Evolutionary conservation across 2,329 filamentous ascomycete species (phyloP), one percentile per base, ranked within the genome.

Genomic region (Neurospora sp.): DNA sequence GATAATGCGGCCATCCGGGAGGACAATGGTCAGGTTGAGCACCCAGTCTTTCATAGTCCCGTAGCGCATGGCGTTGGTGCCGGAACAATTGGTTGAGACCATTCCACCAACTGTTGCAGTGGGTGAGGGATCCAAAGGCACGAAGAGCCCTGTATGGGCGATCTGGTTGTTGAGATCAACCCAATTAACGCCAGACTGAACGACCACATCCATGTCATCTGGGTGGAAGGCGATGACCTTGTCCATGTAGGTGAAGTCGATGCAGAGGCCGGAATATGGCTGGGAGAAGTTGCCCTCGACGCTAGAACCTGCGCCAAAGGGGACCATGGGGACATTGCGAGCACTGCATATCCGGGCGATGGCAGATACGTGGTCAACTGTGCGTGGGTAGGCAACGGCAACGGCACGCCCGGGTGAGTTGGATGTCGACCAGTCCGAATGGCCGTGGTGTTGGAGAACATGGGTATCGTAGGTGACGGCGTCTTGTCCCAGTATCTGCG

Each of bases 21-120:
- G 84, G 1, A 96, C 92, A 2, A 96, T 90, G 0, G 92, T 96
- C 67, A 96, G 82, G 68, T 88, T 91, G 10, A 95, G 80, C 1
- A 96, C 92, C 92, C 92, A 96, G 77, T 96, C 93, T 69, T 91
- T 88, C 92, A 96, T 96, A 0, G 92, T 96, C 68, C 92, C 93
- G 77, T 96, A 96, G 67, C 91, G 85, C 78, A 93, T 93, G 3
- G 92, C 88, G 78, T 96, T 96, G 2, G 92, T 96, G 67, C 93
- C 93, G 71, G 83, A 85, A 77, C 83, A 85, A 67, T 84, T 84
- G 11, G 90, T 92, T 1, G 88, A 89, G 4, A 92, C 86, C 90
- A 92, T 92, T 23, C 93, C 93, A 68, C 93, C 93, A 73, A 96
- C 94, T 85, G 91, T 91, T 68, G 93, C 93, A 8, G 91, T 91